Percentiles rank a stretch among this genome's conserved stretches.
phyloP scores from a whole-genome alignment of 805 yeast genomes.

The Starmerella davenportii region DNA sequence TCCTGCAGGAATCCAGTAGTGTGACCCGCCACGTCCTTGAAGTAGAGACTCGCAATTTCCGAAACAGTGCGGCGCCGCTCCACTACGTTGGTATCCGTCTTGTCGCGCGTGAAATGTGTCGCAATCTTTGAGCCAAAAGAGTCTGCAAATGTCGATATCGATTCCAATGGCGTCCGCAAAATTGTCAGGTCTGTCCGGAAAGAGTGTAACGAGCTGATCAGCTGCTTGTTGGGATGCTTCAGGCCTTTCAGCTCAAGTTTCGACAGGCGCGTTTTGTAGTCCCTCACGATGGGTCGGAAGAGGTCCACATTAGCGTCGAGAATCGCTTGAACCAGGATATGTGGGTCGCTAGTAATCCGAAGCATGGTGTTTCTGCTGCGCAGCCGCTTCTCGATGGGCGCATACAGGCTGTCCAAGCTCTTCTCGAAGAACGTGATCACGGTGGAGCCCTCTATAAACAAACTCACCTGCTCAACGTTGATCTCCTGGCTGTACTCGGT shows the following conservation, averaged over 20 bases:
- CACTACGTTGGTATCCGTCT: neutral
- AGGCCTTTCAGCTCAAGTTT: constrained; percentile 37
- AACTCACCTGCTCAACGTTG: constrained; percentile 39
- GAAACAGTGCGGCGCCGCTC: constrained; percentile 18
- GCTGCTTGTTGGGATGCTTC: constrained; percentile 31
- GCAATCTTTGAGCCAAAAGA: constrained; percentile 22
- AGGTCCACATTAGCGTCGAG: constrained; percentile 39
- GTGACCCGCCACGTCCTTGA: constrained; percentile 42
- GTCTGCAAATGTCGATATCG: constrained; percentile 31
- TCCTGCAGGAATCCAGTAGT: constrained; percentile 35
- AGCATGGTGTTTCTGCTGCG: constrained; percentile 30
- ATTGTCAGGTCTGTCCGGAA: constrained; percentile 36
- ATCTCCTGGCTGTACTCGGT: constrained; percentile 24
- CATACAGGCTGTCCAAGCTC: constrained; percentile 35
- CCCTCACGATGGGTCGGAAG: constrained; percentile 35
- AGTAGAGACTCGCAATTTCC: constrained; percentile 30
- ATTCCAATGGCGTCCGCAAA: constrained; percentile 31
- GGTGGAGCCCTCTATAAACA: constrained; percentile 30
- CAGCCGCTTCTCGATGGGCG: constrained; percentile 34
- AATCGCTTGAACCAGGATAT: constrained; percentile 36
- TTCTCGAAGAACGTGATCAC: constrained; percentile 42
- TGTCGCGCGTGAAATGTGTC: neutral
- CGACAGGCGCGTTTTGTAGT: constrained; percentile 31
- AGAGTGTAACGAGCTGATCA: constrained; percentile 36
- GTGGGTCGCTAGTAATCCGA: constrained; percentile 34